Percentiles rank a stretch among this genome's conserved stretches.
Conservation (phyloP, 2,329 filamentous ascomycete genomes). For the Hymenoscyphus infarciens region DNA sequence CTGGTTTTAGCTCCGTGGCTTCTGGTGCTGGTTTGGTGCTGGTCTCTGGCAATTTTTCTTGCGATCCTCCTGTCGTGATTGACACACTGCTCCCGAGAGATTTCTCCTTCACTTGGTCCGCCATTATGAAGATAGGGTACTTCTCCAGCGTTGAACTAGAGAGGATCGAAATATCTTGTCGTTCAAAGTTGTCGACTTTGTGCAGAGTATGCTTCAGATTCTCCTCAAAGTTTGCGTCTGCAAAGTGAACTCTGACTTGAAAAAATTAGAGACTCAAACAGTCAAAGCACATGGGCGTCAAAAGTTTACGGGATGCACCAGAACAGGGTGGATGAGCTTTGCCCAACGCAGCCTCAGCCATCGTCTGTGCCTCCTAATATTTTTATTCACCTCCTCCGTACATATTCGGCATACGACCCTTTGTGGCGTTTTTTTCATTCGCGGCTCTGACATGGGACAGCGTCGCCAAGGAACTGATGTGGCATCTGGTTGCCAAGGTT, state of each 20-base stretch:
- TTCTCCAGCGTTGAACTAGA: background rate
- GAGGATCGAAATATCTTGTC: background rate
- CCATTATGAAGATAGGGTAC: background rate
- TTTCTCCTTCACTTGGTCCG: background rate
- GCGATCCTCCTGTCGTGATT: background rate
- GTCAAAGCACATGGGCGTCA: background rate
- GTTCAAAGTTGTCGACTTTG: background rate
- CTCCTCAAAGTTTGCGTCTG: background rate
- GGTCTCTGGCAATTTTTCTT: background rate
- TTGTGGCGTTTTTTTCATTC: background rate
- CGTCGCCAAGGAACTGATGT: background rate
- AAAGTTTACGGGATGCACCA: background rate
- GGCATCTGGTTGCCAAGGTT: background rate
- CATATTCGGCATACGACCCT: background rate
- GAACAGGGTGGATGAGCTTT: background rate
- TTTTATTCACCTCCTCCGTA: background rate
- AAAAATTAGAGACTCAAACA: background rate
- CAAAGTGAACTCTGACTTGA: background rate
- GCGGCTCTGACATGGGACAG: background rate
- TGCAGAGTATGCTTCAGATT: background rate
- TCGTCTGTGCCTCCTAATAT: background rate
- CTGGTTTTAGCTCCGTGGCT: background rate
- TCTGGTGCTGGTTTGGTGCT: background rate
- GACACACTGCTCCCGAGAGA: background rate
- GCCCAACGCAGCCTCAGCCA: background rate